Evolutionary conservation across 768 basidiomycete species (phyloP).

Genomic region (Lactarius sanguifluus): DNA sequence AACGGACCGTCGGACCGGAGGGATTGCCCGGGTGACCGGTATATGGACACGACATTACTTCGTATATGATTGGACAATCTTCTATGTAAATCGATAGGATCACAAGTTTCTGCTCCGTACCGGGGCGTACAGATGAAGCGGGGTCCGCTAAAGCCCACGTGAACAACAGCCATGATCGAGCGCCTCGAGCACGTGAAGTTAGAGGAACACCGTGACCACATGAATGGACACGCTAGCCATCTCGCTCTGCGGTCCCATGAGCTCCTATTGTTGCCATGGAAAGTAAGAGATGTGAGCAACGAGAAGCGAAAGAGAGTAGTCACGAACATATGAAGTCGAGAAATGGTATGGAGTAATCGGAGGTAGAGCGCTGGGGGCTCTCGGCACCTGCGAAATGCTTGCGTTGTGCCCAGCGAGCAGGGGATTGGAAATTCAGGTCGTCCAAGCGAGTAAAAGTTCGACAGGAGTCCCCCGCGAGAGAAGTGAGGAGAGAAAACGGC

Average conservation of each 20-base stretch:
- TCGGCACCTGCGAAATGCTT: background rate
- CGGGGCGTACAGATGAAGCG: background rate
- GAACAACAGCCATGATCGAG: background rate
- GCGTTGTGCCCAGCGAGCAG: background rate
- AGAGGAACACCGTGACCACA: too few relatives aligned
- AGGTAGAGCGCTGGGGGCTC: background rate
- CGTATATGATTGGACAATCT: background rate
- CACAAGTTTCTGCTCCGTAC: background rate
- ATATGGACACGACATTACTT: too few relatives aligned
- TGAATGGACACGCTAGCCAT: too few relatives aligned
- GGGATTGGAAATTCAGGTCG: background rate
- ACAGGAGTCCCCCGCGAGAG: background rate
- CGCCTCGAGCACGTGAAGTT: too few relatives aligned
- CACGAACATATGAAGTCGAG: background rate
- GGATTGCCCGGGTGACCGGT: background rate
- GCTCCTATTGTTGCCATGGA: background rate
- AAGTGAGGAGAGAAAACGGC: background rate
- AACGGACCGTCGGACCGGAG: slow-evolving; percentile 1
- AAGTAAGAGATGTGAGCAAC: background rate
- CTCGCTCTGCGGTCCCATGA: background rate
- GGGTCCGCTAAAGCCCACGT: background rate
- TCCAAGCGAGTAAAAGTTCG: background rate
- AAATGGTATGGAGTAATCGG: background rate
- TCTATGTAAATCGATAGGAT: background rate
- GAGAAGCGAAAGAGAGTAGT: background rate